phyloP scores from a whole-genome alignment of 2,329 filamentous ascomycete genomes.

The Colletotrichum ledebouriae region DNA sequence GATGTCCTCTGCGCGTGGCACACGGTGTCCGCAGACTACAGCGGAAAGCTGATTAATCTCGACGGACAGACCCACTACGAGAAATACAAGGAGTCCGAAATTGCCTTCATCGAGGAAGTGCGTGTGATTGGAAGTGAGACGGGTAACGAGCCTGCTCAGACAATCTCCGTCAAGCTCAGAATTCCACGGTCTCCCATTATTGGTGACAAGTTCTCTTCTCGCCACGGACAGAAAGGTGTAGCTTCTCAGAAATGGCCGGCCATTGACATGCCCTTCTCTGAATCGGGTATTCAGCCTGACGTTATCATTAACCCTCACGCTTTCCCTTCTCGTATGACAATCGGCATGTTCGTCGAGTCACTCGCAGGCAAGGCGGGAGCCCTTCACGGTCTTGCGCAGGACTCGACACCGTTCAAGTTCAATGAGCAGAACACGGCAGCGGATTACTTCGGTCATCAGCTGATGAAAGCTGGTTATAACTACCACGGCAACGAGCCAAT shows the following conservation, averaged over 20 bases:
- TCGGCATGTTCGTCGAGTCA: slow-evolving; percentile 99
- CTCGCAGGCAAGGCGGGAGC: slow-evolving; percentile 95
- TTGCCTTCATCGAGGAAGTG: slow-evolving; percentile 92
- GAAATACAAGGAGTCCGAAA: slow-evolving; percentile 94
- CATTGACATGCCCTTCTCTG: slow-evolving; percentile 95
- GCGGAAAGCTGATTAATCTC: slow-evolving; percentile 83
- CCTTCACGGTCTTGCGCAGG: slow-evolving; percentile 94
- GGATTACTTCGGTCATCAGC: slow-evolving; percentile 96
- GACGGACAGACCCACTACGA: slow-evolving; percentile 89
- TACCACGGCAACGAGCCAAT: slow-evolving; percentile 99
- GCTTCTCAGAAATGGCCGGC: slow-evolving; percentile 95
- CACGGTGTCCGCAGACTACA: slow-evolving; percentile 84
- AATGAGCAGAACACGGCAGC: slow-evolving; percentile 91
- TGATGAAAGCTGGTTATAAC: slow-evolving; percentile 95
- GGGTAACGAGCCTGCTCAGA: slow-evolving; percentile 86
- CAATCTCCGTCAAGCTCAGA: slow-evolving; percentile 92
- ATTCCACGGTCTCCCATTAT: slow-evolving; percentile 92
- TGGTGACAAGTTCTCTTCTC: slow-evolving; percentile 98
- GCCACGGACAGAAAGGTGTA: slow-evolving; percentile 98
- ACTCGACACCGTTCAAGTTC: slow-evolving; percentile 95
- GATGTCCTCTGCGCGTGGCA: slow-evolving; percentile 92
- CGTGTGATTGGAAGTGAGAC: slow-evolving; percentile 89
- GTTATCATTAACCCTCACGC: slow-evolving; percentile 99
- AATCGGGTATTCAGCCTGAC: slow-evolving; percentile 96
- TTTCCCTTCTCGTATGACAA: slow-evolving; percentile 99